A percentile compares a stretch with the other conserved stretches of the same genome.
phyloP scores from a whole-genome alignment of 257 asterid species.

The Capsicum baccatum region DNA sequence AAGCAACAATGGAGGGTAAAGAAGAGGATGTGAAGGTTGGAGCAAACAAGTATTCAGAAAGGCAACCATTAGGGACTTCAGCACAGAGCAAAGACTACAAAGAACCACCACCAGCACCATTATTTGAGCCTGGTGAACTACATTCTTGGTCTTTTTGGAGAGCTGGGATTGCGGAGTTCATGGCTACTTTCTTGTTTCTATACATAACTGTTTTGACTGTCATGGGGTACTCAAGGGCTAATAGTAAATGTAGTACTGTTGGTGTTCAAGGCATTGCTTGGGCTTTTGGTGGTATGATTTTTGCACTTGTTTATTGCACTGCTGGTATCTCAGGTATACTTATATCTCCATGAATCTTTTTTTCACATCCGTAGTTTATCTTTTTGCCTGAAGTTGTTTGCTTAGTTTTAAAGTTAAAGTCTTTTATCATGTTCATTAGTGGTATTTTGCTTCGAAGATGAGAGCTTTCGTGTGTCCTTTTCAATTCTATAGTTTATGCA shows the following conservation, averaged over 20 bases:
- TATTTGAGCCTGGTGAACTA: constrained; percentile 76
- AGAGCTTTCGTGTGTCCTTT: neutral
- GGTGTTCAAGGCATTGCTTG: constrained; percentile 88
- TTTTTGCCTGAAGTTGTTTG: neutral
- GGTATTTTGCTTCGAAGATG: neutral
- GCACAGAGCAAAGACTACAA: constrained; percentile 84
- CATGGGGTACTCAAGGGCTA: constrained; percentile 63
- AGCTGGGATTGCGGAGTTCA: constrained; percentile 80
- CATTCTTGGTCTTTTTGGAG: constrained; percentile 85
- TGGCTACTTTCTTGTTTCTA: constrained; percentile 77
- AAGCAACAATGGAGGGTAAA: constrained; percentile 62
- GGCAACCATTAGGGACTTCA: constrained; percentile 81
- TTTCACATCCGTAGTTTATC: neutral
- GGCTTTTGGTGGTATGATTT: constrained; percentile 92
- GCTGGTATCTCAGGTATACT: constrained; percentile 72
- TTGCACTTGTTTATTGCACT: constrained; percentile 85
- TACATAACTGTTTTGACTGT: constrained; percentile 75
- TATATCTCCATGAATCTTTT: neutral
- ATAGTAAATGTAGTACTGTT: constrained; percentile 61
- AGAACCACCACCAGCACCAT: constrained; percentile 76
- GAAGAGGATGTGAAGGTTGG: constrained; percentile 82
- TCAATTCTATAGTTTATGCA: neutral
- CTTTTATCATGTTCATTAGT: neutral
- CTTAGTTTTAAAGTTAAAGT: neutral
- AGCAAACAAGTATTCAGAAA: constrained; percentile 65